Evolutionary conservation across 1,284 basidiomycete genomes (phyloP), one percentile per base, ranked within the genome.

Genomic region (Inonotus obliquus): DNA sequence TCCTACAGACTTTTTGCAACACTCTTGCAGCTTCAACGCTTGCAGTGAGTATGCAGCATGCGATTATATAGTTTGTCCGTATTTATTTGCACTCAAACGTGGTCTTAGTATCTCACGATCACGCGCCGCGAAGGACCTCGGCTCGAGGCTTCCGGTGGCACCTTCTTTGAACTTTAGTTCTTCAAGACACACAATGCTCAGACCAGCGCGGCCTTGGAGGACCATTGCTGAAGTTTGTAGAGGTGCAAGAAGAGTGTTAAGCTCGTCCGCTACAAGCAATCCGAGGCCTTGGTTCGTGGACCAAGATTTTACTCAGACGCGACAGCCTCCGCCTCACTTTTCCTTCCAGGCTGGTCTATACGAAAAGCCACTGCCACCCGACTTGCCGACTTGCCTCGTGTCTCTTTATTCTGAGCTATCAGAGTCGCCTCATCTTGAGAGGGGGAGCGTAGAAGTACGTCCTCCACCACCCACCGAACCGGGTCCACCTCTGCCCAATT

Each of bases 211-310:
- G 23, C 56, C 48, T 41, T 51, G 54, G 45, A 44, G 51, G 35
- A 17, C 27, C 11, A 21, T 52, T 35, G 13, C 47, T 35, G 11
- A 41, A 19, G n/a, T 21, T 27, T 23, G 10, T 27, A 14, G n/a
- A 17, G 38, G 19, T 14, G 9, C 10, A 2, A 21, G 35, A 25
- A 59, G 38, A 17, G 10, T 23, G 6, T 19, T 23, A 9, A 17
- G 55, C 9, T 59, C 61, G n/a, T 29, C 61, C 1, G 51, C 45
- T 17, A 17, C 61, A 10, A 39, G 39, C 17, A 11, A 11, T 14
- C 6, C 39, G 35, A 56, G 38, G 21, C 67, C 67, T 27, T 68
- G 67, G 67, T 68, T 67, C 54, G 61, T 68, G 13, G 60, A 65
- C 23, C 23, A 63, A n/a, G 61, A 60, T 9, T 60, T 52, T n/a